Evolutionary conservation across 768 basidiomycete species (phyloP).

Genomic region (Xerocomellus intermedius): DNA sequence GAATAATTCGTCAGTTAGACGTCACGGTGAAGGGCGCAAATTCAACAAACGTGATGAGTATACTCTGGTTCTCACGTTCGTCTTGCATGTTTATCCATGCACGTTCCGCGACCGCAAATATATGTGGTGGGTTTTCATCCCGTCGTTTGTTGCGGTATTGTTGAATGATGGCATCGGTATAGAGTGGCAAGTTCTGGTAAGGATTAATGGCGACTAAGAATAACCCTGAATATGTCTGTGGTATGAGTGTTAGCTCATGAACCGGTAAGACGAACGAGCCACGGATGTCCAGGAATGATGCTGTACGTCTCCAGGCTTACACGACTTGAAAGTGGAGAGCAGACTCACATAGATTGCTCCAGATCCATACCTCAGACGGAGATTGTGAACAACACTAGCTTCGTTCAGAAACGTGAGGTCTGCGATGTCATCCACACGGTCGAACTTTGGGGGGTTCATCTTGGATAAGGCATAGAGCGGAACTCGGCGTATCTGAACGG

Average conservation of each 20-base stretch:
- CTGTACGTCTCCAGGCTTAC: neutral
- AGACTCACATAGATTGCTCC: conserved; percentile 86
- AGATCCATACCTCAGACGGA: conserved; percentile 85
- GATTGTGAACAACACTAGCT: conserved; percentile 98
- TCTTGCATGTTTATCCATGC: conserved; percentile 99
- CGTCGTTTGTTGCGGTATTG: conserved; percentile 88
- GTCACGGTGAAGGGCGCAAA: neutral
- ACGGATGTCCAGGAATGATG: conserved; percentile 3
- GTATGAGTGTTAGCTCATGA: conserved; percentile 13
- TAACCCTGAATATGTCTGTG: conserved; percentile 88
- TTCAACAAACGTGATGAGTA: conserved; percentile 86
- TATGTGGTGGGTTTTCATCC: conserved; percentile 93
- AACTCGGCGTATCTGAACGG: conserved; percentile 56
- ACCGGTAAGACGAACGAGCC: neutral
- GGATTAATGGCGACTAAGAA: conserved; percentile 99
- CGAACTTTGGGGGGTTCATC: conserved; percentile 99
- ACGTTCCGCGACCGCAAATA: conserved; percentile 94
- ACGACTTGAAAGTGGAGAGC: neutral
- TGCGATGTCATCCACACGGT: conserved; percentile 96
- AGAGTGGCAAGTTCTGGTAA: conserved; percentile 88
- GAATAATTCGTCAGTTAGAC: conserved; percentile 10
- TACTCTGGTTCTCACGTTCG: conserved; percentile 95
- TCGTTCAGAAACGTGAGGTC: conserved; percentile 98
- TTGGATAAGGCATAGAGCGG: conserved; percentile 83
- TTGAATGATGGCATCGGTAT: conserved; percentile 83